A percentile compares a stretch with the other conserved stretches of the same genome.
Evolutionary conservation across 2,329 filamentous ascomycete genomes (phyloP).

Genomic region (Curvularia hawaiiensis): DNA sequence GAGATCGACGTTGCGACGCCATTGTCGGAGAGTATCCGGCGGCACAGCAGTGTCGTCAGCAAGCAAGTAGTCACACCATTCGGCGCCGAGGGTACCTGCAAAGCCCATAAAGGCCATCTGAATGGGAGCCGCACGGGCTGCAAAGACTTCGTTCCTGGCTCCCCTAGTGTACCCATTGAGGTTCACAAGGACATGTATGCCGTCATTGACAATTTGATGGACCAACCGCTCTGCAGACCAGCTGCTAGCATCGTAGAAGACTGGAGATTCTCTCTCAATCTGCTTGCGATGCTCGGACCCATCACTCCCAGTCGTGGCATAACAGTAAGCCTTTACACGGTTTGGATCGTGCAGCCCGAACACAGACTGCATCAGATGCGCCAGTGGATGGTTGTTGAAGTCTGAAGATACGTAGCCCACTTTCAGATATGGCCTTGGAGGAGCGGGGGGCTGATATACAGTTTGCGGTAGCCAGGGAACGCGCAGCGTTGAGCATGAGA

Average conservation of each 20-base stretch:
- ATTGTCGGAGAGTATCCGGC: conserved; percentile 77
- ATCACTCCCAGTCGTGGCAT: conserved; percentile 92
- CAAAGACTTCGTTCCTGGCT: conserved; percentile 97
- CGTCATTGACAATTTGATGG: conserved; percentile 82
- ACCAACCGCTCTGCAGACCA: conserved; percentile 88
- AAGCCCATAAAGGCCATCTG: conserved; percentile 99
- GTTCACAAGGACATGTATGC: conserved; percentile 93
- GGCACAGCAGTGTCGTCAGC: conserved; percentile 90
- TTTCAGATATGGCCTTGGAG: conserved; percentile 82
- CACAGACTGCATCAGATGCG: conserved; percentile 98
- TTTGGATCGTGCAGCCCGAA: conserved; percentile 84
- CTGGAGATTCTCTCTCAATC: conserved; percentile 89
- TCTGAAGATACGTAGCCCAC: conserved; percentile 97
- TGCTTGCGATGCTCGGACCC: conserved; percentile 86
- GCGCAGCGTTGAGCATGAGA: conserved; percentile 86
- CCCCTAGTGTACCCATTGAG: conserved; percentile 98
- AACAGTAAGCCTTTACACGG: conserved; percentile 86
- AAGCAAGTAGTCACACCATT: conserved; percentile 98
- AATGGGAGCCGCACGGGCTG: conserved; percentile 88
- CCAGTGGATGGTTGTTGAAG: conserved; percentile 97
- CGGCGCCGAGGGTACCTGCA: conserved; percentile 90
- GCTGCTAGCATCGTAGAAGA: conserved; percentile 84
- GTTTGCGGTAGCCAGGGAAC: conserved; percentile 82
- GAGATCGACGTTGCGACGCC: conserved; percentile 74
- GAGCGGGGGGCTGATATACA: conserved; percentile 83